Evolutionary conservation across 306 rosid species (phyloP), one percentile per base, ranked within the genome.

Genomic region (Trichosanthes cucumerina): DNA sequence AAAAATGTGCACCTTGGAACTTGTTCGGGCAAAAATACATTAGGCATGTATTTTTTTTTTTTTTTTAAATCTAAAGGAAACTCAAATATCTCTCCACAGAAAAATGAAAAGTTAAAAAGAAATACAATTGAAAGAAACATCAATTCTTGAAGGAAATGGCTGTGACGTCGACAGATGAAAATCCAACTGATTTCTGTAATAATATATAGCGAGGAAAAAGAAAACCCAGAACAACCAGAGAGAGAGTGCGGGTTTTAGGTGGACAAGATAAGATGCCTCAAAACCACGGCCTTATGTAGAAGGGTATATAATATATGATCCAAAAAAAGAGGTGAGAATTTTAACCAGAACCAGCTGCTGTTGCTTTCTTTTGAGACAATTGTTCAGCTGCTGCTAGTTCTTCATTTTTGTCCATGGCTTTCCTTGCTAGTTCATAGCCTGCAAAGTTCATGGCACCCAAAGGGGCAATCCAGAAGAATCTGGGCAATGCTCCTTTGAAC

Each of bases 371-470:
- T 66, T 82, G 89, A 78, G 83, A 77, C 62, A 62, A 66, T 68
- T 79, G 85, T n/a, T 87, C 87, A 9, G 73, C 88, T 14, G 73
- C 88, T 23, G 85, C 79, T 31, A 82, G 76, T 65, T 90, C 96
- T 23, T 91, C 89, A 57, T 79, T 90, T 84, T 90, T 89, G 81
- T 88, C 91, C 98, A 96, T 96, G 80, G 98, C 97, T 90, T 96
- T 92, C 87, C 87, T 91, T 49, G 96, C 93, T 52, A 96, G 92
- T 82, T 96, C 99, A 69, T 92, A 92, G 39, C 99, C 99, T 36
- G 99, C 99, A 82, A 96, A 96, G 86, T 96, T 96, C 98, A 96
- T 92, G 85, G 99, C 99, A 24, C 99, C 99, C 24, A 96, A 75
- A 26, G 99, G 98, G 57, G 99, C 99, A 76, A 96, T 92, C 99